A percentile compares a stretch with the other conserved stretches of the same genome.
Conservation (phyloP, 169 alveolate species). For the Plasmodium reichenowi region DNA sequence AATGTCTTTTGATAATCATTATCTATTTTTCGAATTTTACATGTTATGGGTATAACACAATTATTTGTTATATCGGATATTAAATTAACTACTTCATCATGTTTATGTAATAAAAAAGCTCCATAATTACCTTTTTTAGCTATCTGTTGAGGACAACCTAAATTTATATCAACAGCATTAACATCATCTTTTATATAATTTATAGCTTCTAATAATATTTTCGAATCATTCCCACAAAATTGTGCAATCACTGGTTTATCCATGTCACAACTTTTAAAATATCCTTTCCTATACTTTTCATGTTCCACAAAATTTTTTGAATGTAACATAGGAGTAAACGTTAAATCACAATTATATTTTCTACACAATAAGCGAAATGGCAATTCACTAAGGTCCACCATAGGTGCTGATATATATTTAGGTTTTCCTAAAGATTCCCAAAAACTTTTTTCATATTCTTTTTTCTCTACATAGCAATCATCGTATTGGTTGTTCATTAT, state of each 20-base stretch:
- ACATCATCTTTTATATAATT: conserved; percentile 90
- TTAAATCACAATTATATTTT: conserved; percentile 90
- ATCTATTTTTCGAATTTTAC: conserved; percentile 92
- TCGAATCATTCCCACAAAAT: conserved; percentile 93
- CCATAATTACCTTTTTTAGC: conserved; percentile 95
- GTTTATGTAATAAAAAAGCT: conserved; percentile 92
- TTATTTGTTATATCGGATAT: conserved; percentile 86
- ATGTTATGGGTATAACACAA: conserved; percentile 90
- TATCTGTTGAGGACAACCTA: conserved; percentile 96
- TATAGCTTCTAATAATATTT: conserved; percentile 87
- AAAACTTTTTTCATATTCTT: conserved; percentile 70
- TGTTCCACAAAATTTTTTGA: conserved; percentile 86
- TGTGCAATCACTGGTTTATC: conserved; percentile 90
- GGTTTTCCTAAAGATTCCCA: conserved; percentile 83
- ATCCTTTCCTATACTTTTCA: conserved; percentile 79
- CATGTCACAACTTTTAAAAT: conserved; percentile 80
- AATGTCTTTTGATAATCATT: conserved; percentile 89
- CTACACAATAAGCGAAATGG: conserved; percentile 90
- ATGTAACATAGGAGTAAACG: conserved; percentile 95
- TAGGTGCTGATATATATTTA: conserved; percentile 84
- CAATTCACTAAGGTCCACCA: conserved; percentile 86
- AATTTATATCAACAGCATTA: conserved; percentile 93
- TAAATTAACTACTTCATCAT: conserved; percentile 86
- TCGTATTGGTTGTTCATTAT: not conserved
- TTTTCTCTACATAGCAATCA: not conserved